Evolutionary conservation across 805 yeast species (phyloP), one percentile per base, ranked within the genome.

Genomic region (Zygoascus bituminiphila): DNA sequence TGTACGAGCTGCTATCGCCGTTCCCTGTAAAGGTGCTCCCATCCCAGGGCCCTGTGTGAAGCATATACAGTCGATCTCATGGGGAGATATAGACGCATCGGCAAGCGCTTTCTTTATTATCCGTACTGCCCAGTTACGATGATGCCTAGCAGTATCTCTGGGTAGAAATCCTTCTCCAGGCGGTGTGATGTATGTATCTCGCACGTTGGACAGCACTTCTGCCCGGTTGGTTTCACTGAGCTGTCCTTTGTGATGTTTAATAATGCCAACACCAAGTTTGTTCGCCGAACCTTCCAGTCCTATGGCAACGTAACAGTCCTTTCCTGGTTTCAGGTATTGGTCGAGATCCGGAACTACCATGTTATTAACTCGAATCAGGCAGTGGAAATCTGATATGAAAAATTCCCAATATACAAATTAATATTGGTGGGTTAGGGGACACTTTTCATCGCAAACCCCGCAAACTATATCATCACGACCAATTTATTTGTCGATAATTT

Each of bases 41-140:
- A 93, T 93, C 0, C 99, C 99, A 0, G 98, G 99, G 4, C 98
- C 98, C 66, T 85, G 94, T 1, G 98, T 93, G 64, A 93, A 93
- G 64, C 96, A 88, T 44, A 93, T 84, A 53, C 74, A 70, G 51
- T 69, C 72, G 25, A 70, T 54, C 7, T 68, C 70, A 2, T 45
- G 45, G 44, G 85, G 82, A 5, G 83, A 60, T 42, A 84, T 84
- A 7, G 56, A 51, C 5, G 74, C 70, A 38, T 82, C 89, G 2
- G 63, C 62, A 38, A 93, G 59, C 0, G 98, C 84, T 25, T 60
- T 59, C 57, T 79, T 79, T 35, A 88, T 78, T 20, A 89, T 66
- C 49, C 97, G 67, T 1, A 86, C 89, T 20, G 82, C 94, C 96
- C 96, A 91, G 65, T 88, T 87, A 39, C 97, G 69, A 64, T 93